Conservation (phyloP, 1,139 yeast species). For the Lodderomyces theae region DNA sequence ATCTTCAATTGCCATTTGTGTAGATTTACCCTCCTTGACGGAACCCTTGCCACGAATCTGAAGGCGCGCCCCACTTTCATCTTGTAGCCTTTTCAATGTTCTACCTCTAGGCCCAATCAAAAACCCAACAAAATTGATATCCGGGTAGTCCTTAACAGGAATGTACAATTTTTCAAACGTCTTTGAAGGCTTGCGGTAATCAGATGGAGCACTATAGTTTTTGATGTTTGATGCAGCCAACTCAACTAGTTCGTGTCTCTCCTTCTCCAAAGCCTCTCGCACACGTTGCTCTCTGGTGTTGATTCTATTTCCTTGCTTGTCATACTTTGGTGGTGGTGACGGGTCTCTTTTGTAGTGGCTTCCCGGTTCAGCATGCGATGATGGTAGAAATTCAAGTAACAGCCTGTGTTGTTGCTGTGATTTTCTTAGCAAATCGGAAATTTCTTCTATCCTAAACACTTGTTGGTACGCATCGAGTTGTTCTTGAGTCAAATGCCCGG, state of each 20-base stretch:
- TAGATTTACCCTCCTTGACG: constrained; percentile 82
- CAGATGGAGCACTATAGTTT: constrained; percentile 77
- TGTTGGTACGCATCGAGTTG: constrained; percentile 82
- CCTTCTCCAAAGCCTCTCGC: constrained; percentile 63
- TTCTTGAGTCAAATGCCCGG: constrained; percentile 70
- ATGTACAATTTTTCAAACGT: constrained; percentile 80
- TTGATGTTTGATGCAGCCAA: constrained; percentile 71
- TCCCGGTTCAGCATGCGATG: constrained; percentile 22
- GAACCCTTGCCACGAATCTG: constrained; percentile 94
- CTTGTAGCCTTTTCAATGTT: constrained; percentile 77
- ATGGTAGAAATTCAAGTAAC: constrained; percentile 36
- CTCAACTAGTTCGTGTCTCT: constrained; percentile 75
- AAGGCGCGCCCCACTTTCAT: constrained; percentile 78
- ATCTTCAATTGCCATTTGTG: constrained; percentile 26
- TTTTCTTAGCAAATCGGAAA: constrained; percentile 43
- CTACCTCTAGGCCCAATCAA: constrained; percentile 95
- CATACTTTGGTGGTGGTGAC: constrained; percentile 93
- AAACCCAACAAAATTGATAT: constrained; percentile 87
- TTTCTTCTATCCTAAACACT: constrained; percentile 75
- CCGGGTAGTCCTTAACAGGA: constrained; percentile 87
- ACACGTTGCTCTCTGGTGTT: constrained; percentile 79
- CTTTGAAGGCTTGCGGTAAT: constrained; percentile 67
- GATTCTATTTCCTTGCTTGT: constrained; percentile 72
- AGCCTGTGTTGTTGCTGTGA: constrained; percentile 54
- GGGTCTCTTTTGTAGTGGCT: constrained; percentile 57